Percentiles rank a stretch among this genome's conserved stretches.
These are phyloP conservation scores for Pseudocercospora musae DNA, from an alignment of 2,329 filamentous ascomycete genomes.

Conservation along the genomic window DNA sequence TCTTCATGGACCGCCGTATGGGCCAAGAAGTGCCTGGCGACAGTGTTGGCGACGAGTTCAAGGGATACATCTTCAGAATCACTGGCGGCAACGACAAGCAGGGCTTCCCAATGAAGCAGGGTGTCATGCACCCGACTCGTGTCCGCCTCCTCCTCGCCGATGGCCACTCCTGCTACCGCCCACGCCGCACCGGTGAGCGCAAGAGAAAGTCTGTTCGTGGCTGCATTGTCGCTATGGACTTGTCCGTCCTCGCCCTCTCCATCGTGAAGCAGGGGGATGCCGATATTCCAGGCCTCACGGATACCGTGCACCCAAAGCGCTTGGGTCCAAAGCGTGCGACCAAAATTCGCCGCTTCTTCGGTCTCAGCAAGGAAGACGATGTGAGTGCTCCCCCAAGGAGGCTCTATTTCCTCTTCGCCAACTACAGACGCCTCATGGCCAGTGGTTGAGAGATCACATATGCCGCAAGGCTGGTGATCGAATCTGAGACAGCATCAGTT, in stretches of 20 bases:
- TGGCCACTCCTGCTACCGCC: constrained; percentile 98
- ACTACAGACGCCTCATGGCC: constrained; percentile 13
- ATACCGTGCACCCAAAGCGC: constrained; percentile 97
- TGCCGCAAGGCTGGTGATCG: constrained; percentile 22
- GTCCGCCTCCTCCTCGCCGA: constrained; percentile 93
- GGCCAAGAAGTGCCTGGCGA: constrained; percentile 89
- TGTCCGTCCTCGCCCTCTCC: constrained; percentile 88
- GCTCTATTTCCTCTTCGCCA: constrained; percentile 58
- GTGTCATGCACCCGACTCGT: constrained; percentile 98
- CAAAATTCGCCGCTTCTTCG: constrained; percentile 99
- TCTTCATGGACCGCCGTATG: constrained; percentile 99
- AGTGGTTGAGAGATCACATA: constrained; percentile 13
- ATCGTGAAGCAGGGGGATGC: constrained; percentile 97
- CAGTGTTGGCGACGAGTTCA: constrained; percentile 97
- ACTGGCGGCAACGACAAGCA: constrained; percentile 99
- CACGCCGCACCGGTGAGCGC: constrained; percentile 95
- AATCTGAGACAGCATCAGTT: constrained; percentile 34
- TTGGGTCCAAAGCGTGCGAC: constrained; percentile 99
- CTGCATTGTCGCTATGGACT: constrained; percentile 95
- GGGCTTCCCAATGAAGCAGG: constrained; percentile 99
- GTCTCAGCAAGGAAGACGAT: constrained; percentile 99
- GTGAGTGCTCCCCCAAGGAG: constrained; percentile 65
- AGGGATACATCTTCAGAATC: constrained; percentile 99
- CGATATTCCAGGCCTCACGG: constrained; percentile 94
- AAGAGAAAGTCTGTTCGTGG: constrained; percentile 99